Base-by-base conservation (phyloP, 805 yeast genomes). In the Metschnikowia rubicola region DNA sequence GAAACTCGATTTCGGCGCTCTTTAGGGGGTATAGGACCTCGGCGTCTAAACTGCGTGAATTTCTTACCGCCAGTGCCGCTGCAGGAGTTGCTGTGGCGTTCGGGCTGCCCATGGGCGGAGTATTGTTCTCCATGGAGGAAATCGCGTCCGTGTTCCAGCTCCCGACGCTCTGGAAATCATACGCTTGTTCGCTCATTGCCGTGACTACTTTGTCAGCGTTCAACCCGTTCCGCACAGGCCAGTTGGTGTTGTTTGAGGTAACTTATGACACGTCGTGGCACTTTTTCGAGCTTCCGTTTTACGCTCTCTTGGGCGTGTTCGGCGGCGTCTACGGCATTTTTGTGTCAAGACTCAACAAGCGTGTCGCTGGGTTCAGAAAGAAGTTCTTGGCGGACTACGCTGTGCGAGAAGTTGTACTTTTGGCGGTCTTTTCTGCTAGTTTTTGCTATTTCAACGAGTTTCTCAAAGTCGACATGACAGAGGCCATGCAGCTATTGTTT, bases 51-150 rank as follows among this genome's bases (percentile, higher is more conserved):
- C 67, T 69, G 10, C 56, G 81, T 28, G 91, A 86, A 52, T 79
- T 85, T 44, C 68, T 94, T 44, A 83, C 92, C 0, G 97, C 99
- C 0, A 85, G 96, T 3, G 79, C 97, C 9, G 98, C 97, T 3
- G 96, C 99, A 1, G 99, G 99, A 44, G 98, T 94, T 8, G 98
- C 98, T 0, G 98, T 94, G 8, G 99, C 98, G 0, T 94, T 94
- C 71, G 98, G 96, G 0, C 81, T 91, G 10, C 99, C 99, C 0
- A 89, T 92, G 71, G 96, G 96, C 26, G 99, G 99, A 12, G 98
- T 94, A 1, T 67, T 94, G 35, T 94, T 95, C 64, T 83, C 96
- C 10, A 78, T 94, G 49, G 99, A 94, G 63, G 99, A 94, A 57
- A 89, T 94, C 30, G 80, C 94, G 0, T 74, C 84, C 30, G 78